Evolutionary conservation across 306 rosid species (phyloP).

Genomic region (Ochetophila trinervis): DNA sequence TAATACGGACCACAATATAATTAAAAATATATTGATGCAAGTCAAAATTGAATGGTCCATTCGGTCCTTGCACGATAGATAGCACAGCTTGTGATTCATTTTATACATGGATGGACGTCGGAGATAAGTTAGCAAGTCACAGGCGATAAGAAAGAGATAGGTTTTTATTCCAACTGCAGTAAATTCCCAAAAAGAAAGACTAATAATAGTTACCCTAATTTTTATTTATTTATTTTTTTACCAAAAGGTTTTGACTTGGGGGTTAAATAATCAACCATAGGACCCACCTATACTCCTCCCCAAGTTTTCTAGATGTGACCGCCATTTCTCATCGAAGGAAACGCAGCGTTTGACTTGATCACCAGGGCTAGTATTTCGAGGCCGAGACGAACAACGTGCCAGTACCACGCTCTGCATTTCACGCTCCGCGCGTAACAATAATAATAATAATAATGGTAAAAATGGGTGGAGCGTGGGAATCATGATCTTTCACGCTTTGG

Average conservation of each 20-base stretch:
- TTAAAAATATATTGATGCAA: no score
- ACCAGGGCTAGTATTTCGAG: neutral
- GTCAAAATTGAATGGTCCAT: no score
- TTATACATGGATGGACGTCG: no score
- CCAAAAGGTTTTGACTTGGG: neutral
- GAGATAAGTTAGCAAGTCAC: no score
- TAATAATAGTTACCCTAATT: no score
- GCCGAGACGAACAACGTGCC: slow-evolving; percentile 3
- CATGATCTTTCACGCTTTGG: no score
- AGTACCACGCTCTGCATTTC: neutral
- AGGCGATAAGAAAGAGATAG: neutral
- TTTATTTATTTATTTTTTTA: neutral
- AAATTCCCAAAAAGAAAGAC: neutral
- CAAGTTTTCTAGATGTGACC: neutral
- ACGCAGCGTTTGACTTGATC: slow-evolving; percentile 38
- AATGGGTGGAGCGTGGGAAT: no score
- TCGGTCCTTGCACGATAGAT: no score
- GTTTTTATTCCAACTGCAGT: neutral
- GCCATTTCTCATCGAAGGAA: slow-evolving; percentile 9
- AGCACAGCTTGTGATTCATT: no score
- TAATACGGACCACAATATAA: no score
- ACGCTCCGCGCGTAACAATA: slow-evolving; percentile 1
- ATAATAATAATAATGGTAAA: no score
- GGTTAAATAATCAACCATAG: neutral
- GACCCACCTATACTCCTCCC: neutral